These are phyloP conservation scores for Suillus variegatus DNA, from an alignment of 768 basidiomycete genomes.

Conservation along the genomic window DNA sequence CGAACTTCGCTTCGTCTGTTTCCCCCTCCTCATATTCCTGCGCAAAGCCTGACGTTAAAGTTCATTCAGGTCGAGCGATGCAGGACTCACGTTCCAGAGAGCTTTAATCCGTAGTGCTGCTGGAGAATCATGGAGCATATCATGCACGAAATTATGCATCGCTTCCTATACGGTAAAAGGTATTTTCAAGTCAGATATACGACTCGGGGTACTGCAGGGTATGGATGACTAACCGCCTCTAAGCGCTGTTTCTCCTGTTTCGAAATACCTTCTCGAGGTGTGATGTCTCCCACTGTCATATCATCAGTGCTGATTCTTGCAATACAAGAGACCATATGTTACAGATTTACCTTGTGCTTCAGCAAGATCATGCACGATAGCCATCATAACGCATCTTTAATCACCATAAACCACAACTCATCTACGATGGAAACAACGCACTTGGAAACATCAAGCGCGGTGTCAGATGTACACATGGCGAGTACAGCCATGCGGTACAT, in stretches of 20 bases:
- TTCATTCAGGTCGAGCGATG: background rate
- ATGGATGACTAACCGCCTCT: slow-evolving; percentile 54
- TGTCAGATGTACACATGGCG: slow-evolving; percentile 82
- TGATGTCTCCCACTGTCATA: slow-evolving; percentile 82
- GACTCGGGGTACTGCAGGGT: background rate
- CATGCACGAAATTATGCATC: slow-evolving; percentile 86
- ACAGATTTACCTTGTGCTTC: slow-evolving; percentile 84
- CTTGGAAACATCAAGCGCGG: slow-evolving; percentile 73
- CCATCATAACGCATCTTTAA: slow-evolving; percentile 82
- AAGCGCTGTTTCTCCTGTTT: slow-evolving; percentile 77
- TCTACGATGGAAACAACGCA: slow-evolving; percentile 33
- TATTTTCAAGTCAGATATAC: slow-evolving; percentile 12
- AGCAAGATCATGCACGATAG: slow-evolving; percentile 91
- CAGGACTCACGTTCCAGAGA: slow-evolving; percentile 65
- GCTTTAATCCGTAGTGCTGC: slow-evolving; percentile 67
- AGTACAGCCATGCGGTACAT: slow-evolving; percentile 98
- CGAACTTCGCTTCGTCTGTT: slow-evolving; percentile 78
- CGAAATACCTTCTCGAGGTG: slow-evolving; percentile 84
- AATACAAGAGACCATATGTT: no score
- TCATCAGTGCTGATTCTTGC: background rate
- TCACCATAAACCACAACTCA: background rate
- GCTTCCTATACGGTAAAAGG: slow-evolving; percentile 56
- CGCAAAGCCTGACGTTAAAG: background rate
- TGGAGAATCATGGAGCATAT: slow-evolving; percentile 81
- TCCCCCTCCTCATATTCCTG: slow-evolving; percentile 84